phyloP scores from a whole-genome alignment of 495 filamentous ascomycete species.

The Penicillium ucsense region DNA sequence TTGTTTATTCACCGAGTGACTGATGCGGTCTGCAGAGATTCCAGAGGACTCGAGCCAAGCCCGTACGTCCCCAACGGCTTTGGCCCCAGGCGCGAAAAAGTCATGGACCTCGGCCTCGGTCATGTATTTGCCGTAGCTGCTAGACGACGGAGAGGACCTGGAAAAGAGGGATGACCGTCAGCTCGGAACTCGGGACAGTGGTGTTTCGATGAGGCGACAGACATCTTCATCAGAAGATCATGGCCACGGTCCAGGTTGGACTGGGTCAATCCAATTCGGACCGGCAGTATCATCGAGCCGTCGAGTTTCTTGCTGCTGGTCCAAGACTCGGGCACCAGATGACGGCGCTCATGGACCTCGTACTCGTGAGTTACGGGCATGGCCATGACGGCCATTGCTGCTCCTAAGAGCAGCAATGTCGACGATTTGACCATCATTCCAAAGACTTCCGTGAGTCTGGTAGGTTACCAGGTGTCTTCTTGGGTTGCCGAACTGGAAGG shows the following conservation, averaged over 20 bases:
- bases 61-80: constrained; percentile 32
- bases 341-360: constrained; percentile 33
- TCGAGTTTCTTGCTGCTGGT: constrained; percentile 19
- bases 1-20: constrained; percentile 36
- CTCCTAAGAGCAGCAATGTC: constrained; percentile 21
- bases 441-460: neutral
- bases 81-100: constrained; percentile 37
- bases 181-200: neutral
- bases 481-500: too few species aligned
- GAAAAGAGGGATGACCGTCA: neutral
- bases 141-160: constrained; percentile 34
- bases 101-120: constrained; percentile 38
- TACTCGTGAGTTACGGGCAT: constrained; percentile 21
- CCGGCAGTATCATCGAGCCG: constrained; percentile 30
- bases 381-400: constrained; percentile 19
- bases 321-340: constrained; percentile 25
- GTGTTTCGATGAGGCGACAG: constrained; percentile 2
- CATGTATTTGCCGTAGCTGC: constrained; percentile 44
- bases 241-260: constrained; percentile 43
- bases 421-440: constrained; percentile 22
- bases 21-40: constrained; percentile 34
- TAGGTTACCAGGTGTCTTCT: too few species aligned
- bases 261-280: constrained; percentile 48
- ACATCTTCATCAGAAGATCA: constrained; percentile 47
- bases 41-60: constrained; percentile 43